A percentile compares a stretch with the other conserved stretches of the same genome.
Conservation (phyloP, 768 basidiomycete species). For the Xerocomus spinulosus region DNA sequence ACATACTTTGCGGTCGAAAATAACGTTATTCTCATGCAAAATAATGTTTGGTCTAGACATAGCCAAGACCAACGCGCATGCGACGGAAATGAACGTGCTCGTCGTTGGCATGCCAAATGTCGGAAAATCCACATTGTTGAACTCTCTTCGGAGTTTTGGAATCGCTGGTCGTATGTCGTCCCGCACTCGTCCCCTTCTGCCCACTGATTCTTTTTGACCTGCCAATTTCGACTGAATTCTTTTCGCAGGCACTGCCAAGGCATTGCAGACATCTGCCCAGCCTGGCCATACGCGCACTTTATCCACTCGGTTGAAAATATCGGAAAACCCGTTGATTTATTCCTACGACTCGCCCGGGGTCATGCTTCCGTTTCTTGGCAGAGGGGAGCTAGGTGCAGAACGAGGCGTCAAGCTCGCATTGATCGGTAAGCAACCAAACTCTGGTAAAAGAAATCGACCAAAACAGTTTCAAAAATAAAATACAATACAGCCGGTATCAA, state of each 20-base stretch:
- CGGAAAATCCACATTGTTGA: conserved; percentile 92
- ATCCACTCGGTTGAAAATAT: conserved; percentile 85
- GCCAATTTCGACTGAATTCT: conserved; percentile 3
- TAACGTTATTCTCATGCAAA: neutral
- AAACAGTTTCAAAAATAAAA: conserved; percentile 4
- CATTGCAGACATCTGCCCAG: conserved; percentile 80
- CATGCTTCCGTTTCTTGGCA: conserved; percentile 93
- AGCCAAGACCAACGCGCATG: conserved; percentile 62
- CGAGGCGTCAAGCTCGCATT: conserved; percentile 89
- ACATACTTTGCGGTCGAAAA: conserved; percentile 1
- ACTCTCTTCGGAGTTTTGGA: conserved; percentile 82
- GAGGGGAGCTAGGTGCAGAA: conserved; percentile 81
- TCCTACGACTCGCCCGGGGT: conserved; percentile 96
- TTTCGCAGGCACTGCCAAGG: conserved; percentile 71
- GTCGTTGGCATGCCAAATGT: conserved; percentile 99
- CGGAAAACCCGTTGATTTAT: conserved; percentile 77
- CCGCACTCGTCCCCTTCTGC: conserved; percentile 4
- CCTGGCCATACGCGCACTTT: conserved; percentile 88
- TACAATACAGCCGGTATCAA: conserved; percentile 78
- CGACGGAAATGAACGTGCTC: conserved; percentile 78
- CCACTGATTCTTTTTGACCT: neutral
- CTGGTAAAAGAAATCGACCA: neutral
- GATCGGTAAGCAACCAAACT: conserved; percentile 65
- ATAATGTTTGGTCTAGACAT: conserved; percentile 44
- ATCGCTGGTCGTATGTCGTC: conserved; percentile 72